Conservation (phyloP, 768 basidiomycete species). For the Xerocomellus chrysenteron region DNA sequence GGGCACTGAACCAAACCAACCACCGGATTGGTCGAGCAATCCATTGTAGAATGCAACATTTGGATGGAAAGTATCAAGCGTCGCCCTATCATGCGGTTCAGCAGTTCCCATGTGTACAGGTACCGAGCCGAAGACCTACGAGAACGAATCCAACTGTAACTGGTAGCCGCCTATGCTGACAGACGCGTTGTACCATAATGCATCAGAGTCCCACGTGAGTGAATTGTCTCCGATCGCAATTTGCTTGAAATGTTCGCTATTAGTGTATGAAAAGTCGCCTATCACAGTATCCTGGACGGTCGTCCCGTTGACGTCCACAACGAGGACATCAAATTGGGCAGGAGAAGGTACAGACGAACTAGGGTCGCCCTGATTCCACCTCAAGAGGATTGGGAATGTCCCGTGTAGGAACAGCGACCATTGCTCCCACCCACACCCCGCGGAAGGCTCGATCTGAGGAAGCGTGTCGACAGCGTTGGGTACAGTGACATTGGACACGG, state of each 20-base stretch:
- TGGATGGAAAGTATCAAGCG: conserved; percentile 12
- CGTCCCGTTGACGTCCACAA: conserved; percentile 5
- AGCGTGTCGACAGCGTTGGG: conserved; percentile 15
- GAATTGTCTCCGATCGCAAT: conserved; percentile 9
- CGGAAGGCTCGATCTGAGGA: conserved; percentile 8
- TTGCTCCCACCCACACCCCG: conserved; percentile 11
- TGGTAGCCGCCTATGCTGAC: conserved; percentile 6
- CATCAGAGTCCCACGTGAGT: conserved; percentile 11
- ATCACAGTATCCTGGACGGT: neutral
- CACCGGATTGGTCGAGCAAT: conserved; percentile 5
- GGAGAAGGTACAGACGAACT: neutral
- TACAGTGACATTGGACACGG: conserved; percentile 14
- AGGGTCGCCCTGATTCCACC: conserved; percentile 14
- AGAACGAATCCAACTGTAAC: conserved; percentile 8
- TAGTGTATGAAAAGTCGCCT: neutral
- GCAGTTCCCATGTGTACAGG: neutral
- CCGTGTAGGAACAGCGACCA: conserved; percentile 17
- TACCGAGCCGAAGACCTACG: conserved; percentile 2
- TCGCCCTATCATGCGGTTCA: conserved; percentile 6
- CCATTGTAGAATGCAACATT: conserved; percentile 15
- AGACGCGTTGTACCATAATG: conserved; percentile 16
- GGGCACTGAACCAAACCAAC: conserved; percentile 13
- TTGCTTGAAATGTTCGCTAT: neutral
- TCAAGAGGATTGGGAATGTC: conserved; percentile 10
- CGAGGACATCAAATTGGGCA: conserved; percentile 8